phyloP scores from a whole-genome alignment of 257 asterid genomes.

The Przewalskia tangutica region DNA sequence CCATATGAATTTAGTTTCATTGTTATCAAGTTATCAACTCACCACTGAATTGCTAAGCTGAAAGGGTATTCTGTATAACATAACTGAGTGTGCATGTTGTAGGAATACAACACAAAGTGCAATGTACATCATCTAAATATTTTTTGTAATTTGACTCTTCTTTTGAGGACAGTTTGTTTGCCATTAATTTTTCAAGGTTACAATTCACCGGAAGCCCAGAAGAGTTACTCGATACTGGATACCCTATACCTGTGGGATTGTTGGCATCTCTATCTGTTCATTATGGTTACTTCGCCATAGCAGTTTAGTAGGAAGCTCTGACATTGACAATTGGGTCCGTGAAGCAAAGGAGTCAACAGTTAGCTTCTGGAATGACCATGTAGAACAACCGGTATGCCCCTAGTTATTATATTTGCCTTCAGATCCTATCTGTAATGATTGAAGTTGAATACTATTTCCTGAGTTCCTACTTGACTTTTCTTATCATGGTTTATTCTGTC shows the following conservation, averaged over 20 bases:
- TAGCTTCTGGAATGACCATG: constrained; percentile 92
- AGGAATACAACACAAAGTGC: background rate
- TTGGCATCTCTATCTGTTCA: constrained; percentile 76
- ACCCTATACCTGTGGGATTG: constrained; percentile 67
- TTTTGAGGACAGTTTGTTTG: constrained; percentile 3
- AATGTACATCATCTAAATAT: background rate
- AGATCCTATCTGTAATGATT: background rate
- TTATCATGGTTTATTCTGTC: background rate
- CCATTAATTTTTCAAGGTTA: constrained; percentile 47
- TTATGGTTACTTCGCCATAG: constrained; percentile 96
- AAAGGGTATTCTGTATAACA: background rate
- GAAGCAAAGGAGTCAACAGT: constrained; percentile 78
- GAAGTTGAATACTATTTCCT: background rate
- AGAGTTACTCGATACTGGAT: constrained; percentile 74
- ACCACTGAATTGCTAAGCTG: background rate
- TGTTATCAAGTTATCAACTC: background rate
- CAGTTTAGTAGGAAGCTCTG: constrained; percentile 90
- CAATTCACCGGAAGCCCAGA: constrained; percentile 72
- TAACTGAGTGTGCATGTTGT: background rate
- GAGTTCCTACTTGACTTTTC: background rate
- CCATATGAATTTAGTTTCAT: background rate
- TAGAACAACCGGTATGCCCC: constrained; percentile 82
- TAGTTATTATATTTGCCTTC: background rate
- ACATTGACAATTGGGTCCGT: constrained; percentile 83
- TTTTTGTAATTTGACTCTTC: background rate